phyloP scores from a whole-genome alignment of 108 stramenopile species.

The Skeletonema marinoi region DNA sequence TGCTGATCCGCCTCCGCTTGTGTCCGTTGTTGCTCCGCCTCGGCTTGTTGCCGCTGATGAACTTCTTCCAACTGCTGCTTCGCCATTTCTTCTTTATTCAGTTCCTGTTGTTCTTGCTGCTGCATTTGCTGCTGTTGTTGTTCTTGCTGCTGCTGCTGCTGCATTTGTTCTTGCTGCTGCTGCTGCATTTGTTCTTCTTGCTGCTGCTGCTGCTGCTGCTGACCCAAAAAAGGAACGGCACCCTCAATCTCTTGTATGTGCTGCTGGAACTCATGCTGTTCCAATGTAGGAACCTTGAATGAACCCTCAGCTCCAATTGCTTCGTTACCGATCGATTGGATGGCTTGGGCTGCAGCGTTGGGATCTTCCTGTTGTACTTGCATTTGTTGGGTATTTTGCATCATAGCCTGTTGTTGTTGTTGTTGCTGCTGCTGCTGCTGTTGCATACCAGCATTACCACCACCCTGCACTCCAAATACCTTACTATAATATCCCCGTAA shows the following conservation, averaged over 20 bases:
- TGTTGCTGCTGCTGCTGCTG: not conserved
- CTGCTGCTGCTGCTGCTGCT: not conserved
- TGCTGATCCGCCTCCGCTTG: slow-evolving; percentile 3
- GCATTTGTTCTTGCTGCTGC: not conserved
- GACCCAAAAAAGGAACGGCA: not conserved
- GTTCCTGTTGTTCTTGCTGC: not conserved
- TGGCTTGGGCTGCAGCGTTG: slow-evolving; percentile 15
- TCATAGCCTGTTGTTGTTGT: not conserved
- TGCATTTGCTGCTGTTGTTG: not conserved
- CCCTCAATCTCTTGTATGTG: not conserved
- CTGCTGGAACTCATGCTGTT: slow-evolving; percentile 15
- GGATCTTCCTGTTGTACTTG: not conserved
- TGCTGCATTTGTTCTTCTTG: not conserved
- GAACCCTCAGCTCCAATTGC: slow-evolving; percentile 7
- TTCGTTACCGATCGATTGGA: slow-evolving; percentile 29
- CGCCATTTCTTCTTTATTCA: slow-evolving; percentile 3
- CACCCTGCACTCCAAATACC: slow-evolving; percentile 15
- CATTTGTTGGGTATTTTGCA: slow-evolving; percentile 1
- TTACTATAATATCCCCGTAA: slow-evolving; percentile 40
- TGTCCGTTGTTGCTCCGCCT: slow-evolving; percentile 8
- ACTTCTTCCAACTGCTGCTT: slow-evolving; percentile 6
- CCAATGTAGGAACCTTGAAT: slow-evolving; percentile 1
- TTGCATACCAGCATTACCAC: not conserved
- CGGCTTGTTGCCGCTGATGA: not conserved
- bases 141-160: not conserved